These are phyloP conservation scores for Micromonas commoda DNA, from an alignment of 139 green algal genomes.

Conservation along the genomic window DNA sequence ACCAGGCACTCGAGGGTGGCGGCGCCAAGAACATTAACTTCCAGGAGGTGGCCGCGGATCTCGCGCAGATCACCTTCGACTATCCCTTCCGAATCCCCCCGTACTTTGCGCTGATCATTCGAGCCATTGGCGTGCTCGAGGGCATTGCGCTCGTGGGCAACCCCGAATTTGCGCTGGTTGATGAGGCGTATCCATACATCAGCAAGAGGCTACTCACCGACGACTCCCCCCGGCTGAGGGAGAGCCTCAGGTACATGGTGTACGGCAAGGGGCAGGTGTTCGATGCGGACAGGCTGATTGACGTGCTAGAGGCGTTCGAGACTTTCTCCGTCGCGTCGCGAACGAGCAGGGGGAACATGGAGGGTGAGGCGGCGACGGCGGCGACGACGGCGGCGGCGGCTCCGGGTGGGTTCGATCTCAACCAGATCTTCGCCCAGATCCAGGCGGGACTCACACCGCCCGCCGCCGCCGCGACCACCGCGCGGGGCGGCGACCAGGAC, in stretches of 20 bases:
- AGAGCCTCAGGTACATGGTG: slow-evolving; percentile 72
- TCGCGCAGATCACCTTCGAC: slow-evolving; percentile 98
- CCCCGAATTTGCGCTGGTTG: slow-evolving; percentile 92
- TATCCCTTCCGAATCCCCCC: slow-evolving; percentile 88
- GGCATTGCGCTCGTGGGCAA: slow-evolving; percentile 76
- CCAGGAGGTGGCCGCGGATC: slow-evolving; percentile 90
- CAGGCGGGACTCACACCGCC: not conserved
- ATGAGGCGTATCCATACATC: slow-evolving; percentile 98
- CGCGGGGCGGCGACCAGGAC: slow-evolving; percentile 49
- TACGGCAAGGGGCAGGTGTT: slow-evolving; percentile 63
- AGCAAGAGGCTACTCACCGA: slow-evolving; percentile 86
- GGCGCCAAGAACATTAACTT: slow-evolving; percentile 57
- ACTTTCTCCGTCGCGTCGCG: slow-evolving; percentile 59
- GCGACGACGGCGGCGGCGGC: not conserved
- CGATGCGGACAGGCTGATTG: slow-evolving; percentile 85
- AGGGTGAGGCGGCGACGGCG: not conserved
- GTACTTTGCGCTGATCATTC: slow-evolving; percentile 91
- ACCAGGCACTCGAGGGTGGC: slow-evolving; percentile 47
- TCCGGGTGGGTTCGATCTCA: not conserved
- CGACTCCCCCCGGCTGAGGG: slow-evolving; percentile 71
- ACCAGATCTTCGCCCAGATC: not conserved
- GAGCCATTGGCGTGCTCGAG: slow-evolving; percentile 72
- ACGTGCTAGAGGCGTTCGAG: slow-evolving; percentile 93
- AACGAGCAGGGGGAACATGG: slow-evolving; percentile 10
- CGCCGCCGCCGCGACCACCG: slow-evolving; percentile 22